phyloP scores from a whole-genome alignment of 1,284 basidiomycete species.

The Moesziomyces aphidis region DNA sequence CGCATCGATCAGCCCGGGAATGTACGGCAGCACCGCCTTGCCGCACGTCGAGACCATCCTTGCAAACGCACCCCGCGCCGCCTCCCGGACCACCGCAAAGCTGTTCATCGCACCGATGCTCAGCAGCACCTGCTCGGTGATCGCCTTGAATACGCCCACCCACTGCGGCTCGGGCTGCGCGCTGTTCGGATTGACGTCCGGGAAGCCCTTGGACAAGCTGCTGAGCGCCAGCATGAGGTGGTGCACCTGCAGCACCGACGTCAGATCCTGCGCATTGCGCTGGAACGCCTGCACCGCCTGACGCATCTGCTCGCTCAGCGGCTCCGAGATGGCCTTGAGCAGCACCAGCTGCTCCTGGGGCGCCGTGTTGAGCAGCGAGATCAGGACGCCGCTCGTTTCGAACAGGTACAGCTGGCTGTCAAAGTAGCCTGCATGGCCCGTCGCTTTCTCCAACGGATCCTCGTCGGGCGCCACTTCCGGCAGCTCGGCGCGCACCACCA shows the following conservation, averaged over 20 bases:
- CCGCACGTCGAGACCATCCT: slow-evolving; percentile 91
- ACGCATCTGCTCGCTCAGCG: slow-evolving; percentile 82
- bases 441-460: slow-evolving; percentile 78
- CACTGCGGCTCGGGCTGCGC: slow-evolving; percentile 78
- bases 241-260: slow-evolving; percentile 88
- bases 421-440: slow-evolving; percentile 79
- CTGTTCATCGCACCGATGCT: slow-evolving; percentile 88
- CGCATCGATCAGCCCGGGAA: slow-evolving; percentile 86
- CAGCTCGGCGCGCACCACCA: slow-evolving; percentile 70
- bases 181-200: slow-evolving; percentile 69
- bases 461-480: slow-evolving; percentile 74
- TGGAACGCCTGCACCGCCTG: slow-evolving; percentile 73
- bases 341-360: slow-evolving; percentile 79
- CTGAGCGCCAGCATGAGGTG: slow-evolving; percentile 95
- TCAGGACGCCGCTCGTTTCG: slow-evolving; percentile 87
- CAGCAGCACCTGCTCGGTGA: slow-evolving; percentile 89
- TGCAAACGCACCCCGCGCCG: slow-evolving; percentile 84
- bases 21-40: slow-evolving; percentile 77
- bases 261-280: slow-evolving; percentile 71
- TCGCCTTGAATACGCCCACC: slow-evolving; percentile 84
- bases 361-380: slow-evolving; percentile 78
- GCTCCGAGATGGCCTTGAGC: slow-evolving; percentile 78
- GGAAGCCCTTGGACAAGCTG: slow-evolving; percentile 96
- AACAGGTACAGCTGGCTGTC: slow-evolving; percentile 95
- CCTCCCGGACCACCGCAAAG: slow-evolving; percentile 89